Conservation (phyloP, 2,329 filamentous ascomycete genomes). For the Capronia coronata region DNA sequence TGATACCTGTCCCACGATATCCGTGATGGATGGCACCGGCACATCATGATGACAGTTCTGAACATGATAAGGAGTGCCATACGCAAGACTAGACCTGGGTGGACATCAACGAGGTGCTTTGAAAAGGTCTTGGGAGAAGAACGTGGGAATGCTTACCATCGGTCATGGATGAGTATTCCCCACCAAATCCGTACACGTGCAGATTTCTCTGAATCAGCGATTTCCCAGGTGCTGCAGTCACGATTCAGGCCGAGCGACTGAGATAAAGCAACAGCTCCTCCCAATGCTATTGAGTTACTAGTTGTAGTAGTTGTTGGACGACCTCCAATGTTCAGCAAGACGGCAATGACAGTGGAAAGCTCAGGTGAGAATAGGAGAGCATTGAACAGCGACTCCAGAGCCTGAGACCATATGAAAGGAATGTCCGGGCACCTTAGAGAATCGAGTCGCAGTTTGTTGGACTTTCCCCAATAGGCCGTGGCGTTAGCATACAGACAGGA, state of each 20-base stretch:
- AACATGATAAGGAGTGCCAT: too few species aligned
- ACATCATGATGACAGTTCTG: too few species aligned
- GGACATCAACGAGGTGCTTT: too few species aligned
- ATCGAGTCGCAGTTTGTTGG: constrained; percentile 36
- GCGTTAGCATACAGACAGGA: constrained; percentile 54
- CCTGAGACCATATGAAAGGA: constrained; percentile 56
- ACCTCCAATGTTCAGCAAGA: constrained; percentile 53
- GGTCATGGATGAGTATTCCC: constrained; percentile 50
- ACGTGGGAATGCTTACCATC: constrained; percentile 41
- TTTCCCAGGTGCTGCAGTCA: constrained; percentile 48
- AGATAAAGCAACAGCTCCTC: constrained; percentile 47
- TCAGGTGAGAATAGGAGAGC: constrained; percentile 47
- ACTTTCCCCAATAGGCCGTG: constrained; percentile 48
- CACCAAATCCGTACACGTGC: constrained; percentile 53
- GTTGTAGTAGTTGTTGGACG: constrained; percentile 55
- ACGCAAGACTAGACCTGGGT: too few species aligned
- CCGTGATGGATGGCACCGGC: too few species aligned
- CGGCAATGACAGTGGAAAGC: constrained; percentile 52
- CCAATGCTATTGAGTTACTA: constrained; percentile 49
- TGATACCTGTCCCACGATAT: too few species aligned
- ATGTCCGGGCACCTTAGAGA: constrained; percentile 46
- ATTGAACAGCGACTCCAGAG: constrained; percentile 50
- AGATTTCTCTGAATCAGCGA: constrained; percentile 47
- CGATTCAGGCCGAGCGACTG: constrained; percentile 52
- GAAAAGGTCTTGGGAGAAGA: too few species aligned